Conservation (phyloP, 768 basidiomycete species). For the Melanogaster broomeanus region DNA sequence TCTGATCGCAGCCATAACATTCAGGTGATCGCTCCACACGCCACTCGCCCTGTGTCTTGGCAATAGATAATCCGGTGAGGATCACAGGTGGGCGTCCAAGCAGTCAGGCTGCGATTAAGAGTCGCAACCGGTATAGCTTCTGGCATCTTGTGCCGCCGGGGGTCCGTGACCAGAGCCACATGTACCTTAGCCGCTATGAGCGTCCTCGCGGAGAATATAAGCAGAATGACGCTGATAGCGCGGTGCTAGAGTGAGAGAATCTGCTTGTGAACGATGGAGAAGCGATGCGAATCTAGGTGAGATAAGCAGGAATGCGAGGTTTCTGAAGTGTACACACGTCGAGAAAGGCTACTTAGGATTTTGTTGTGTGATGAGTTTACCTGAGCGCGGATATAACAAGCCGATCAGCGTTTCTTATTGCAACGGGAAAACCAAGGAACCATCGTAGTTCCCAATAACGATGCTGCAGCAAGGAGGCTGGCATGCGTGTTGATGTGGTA, state of each 20-base stretch:
- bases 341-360: neutral
- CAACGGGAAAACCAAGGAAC: neutral
- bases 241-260: neutral
- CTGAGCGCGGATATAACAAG: constrained; percentile 5
- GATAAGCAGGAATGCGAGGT: neutral
- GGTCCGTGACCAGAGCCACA: constrained; percentile 14
- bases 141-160: neutral
- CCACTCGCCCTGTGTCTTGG: neutral
- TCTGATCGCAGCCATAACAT: constrained; percentile 6
- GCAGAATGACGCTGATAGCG: constrained; percentile 35
- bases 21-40: neutral
- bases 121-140: neutral
- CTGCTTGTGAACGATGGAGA: neutral
- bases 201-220: constrained; percentile 46
- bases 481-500: neutral
- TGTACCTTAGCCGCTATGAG: constrained; percentile 77
- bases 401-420: constrained; percentile 6
- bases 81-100: neutral
- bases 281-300: neutral
- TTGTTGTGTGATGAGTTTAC: constrained; percentile 2
- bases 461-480: constrained; percentile 1
- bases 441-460: neutral
- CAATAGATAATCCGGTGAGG: neutral
- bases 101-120: neutral
- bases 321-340: neutral